Conservation (phyloP, 1,284 basidiomycete genomes). For the Flammula alnicola region DNA sequence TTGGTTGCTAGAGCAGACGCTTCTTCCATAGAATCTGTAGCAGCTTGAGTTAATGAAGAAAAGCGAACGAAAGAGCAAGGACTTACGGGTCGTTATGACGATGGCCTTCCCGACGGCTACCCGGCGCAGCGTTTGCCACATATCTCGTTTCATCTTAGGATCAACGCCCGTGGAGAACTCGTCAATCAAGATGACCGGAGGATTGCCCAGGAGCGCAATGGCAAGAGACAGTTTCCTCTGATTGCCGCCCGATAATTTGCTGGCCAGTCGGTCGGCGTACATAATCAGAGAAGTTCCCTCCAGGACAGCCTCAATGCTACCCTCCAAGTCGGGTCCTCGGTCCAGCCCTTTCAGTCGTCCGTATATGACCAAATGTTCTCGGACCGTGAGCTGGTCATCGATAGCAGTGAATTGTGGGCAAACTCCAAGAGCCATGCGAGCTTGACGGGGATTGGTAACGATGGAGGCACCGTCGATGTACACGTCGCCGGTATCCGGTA, state of each 20-base stretch:
- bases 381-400: conserved; percentile 76
- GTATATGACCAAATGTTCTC: conserved; percentile 74
- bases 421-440: conserved; percentile 73
- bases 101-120: conserved; percentile 70
- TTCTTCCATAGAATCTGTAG: conserved; percentile 82
- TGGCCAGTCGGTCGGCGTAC: conserved; percentile 75
- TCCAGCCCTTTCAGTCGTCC: conserved; percentile 74
- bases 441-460: conserved; percentile 58
- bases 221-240: conserved; percentile 80
- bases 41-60: conserved; percentile 1
- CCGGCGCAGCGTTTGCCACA: conserved; percentile 75
- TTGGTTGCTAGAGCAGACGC: conserved; percentile 76
- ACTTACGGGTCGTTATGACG: conserved; percentile 71
- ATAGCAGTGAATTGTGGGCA: conserved; percentile 87
- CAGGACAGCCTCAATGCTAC: conserved; percentile 65
- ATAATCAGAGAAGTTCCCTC: conserved; percentile 58
- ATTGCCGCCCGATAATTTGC: conserved; percentile 79
- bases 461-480: conserved; percentile 68
- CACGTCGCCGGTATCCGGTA: conserved; percentile 69
- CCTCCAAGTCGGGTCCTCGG: conserved; percentile 43
- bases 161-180: conserved; percentile 86
- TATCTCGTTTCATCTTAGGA: conserved; percentile 82
- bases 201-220: conserved; percentile 72
- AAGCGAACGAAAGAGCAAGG: background rate
- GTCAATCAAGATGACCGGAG: conserved; percentile 79